Evolutionary conservation across 352 stramenopile species (phyloP).

Genomic region (Globisporangium yorkense): DNA sequence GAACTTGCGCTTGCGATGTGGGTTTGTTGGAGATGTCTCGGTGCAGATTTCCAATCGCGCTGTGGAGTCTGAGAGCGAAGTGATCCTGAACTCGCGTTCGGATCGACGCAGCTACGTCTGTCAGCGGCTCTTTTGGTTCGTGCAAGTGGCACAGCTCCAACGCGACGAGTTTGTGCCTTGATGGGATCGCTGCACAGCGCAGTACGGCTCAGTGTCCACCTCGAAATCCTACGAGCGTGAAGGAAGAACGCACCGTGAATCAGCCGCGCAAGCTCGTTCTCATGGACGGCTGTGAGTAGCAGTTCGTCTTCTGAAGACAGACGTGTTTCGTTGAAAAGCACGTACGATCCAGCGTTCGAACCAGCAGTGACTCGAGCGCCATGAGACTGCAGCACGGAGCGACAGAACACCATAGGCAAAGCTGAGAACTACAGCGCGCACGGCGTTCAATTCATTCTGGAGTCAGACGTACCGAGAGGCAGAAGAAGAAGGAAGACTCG

Average conservation of each 20-base stretch:
- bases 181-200: slow-evolving; percentile 44
- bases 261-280: slow-evolving; percentile 49
- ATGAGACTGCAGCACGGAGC: slow-evolving; percentile 34
- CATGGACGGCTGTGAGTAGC: slow-evolving; percentile 53
- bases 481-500: slow-evolving; percentile 61
- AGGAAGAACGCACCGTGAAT: slow-evolving; percentile 37
- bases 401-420: neutral
- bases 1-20: neutral
- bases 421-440: neutral
- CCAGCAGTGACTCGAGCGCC: slow-evolving; percentile 51
- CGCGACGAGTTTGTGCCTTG: slow-evolving; percentile 54
- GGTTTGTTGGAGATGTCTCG: neutral
- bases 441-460: neutral
- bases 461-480: slow-evolving; percentile 34
- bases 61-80: slow-evolving; percentile 29
- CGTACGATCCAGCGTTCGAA: slow-evolving; percentile 54
- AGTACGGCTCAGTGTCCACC: neutral
- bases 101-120: slow-evolving; percentile 31
- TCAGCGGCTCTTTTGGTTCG: slow-evolving; percentile 35
- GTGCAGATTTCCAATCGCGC: slow-evolving; percentile 21
- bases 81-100: slow-evolving; percentile 37
- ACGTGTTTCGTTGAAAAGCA: slow-evolving; percentile 64
- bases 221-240: neutral
- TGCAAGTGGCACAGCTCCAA: slow-evolving; percentile 63
- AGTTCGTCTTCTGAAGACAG: slow-evolving; percentile 70